A percentile compares a stretch with the other conserved stretches of the same genome.
phyloP scores from a whole-genome alignment of 1,139 yeast species.

The Candida sanyaensis region DNA sequence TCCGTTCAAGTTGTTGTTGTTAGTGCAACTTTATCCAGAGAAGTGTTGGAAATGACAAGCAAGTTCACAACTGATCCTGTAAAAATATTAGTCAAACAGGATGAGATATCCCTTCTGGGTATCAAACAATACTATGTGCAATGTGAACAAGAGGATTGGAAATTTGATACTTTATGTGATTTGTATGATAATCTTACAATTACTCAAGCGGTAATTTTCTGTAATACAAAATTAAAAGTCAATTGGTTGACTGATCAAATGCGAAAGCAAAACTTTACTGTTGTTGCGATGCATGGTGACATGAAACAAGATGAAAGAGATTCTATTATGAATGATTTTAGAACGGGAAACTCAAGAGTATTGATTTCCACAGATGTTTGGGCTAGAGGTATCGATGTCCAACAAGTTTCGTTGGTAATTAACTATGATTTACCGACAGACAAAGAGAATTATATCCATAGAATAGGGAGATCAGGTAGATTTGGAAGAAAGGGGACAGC shows the following conservation, averaged over 20 bases:
- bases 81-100: constrained; percentile 85
- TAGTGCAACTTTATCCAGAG: constrained; percentile 87
- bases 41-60: constrained; percentile 81
- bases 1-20: constrained; percentile 90
- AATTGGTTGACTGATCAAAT: constrained; percentile 87
- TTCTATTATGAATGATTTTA: constrained; percentile 81
- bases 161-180: constrained; percentile 91
- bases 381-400: constrained; percentile 98
- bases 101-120: constrained; percentile 86
- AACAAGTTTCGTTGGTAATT: constrained; percentile 92
- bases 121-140: constrained; percentile 85
- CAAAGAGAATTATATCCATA: constrained; percentile 86
- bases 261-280: constrained; percentile 80
- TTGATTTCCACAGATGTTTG: constrained; percentile 94
- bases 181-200: constrained; percentile 91
- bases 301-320: constrained; percentile 95
- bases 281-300: constrained; percentile 95
- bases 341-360: constrained; percentile 78
- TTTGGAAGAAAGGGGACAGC: constrained; percentile 97
- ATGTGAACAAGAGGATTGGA: constrained; percentile 93
- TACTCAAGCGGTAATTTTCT: constrained; percentile 94
- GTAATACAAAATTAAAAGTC: constrained; percentile 89
- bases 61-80: constrained; percentile 92
- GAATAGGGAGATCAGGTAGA: constrained; percentile 94
- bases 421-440: constrained; percentile 88